Conservation (phyloP, 2,329 filamentous ascomycete genomes). For the Pseudopithomyces chartarum region DNA sequence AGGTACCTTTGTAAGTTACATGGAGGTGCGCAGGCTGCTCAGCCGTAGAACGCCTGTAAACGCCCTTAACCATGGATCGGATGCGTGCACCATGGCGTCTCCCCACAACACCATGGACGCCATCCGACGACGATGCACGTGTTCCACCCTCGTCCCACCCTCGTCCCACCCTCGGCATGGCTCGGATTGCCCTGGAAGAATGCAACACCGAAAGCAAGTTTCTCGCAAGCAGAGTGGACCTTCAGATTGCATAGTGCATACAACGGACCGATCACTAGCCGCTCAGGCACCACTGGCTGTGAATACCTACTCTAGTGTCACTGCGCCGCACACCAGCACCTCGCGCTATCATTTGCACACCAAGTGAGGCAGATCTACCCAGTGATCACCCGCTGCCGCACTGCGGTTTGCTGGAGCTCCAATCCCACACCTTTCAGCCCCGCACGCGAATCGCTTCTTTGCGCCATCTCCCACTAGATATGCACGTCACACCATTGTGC, state of each 20-base stretch:
- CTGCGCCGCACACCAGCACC: background rate
- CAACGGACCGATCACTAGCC: background rate
- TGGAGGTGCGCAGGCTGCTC: too few relatives aligned
- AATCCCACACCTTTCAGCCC: constrained; percentile 10
- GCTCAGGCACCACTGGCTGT: background rate
- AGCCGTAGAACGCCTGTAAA: too few relatives aligned
- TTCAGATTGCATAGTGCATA: background rate
- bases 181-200: background rate
- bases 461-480: constrained; percentile 37
- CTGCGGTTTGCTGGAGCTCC: constrained; percentile 20
- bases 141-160: background rate
- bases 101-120: background rate
- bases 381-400: background rate
- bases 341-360: background rate
- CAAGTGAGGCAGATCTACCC: background rate
- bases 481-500: constrained; percentile 43
- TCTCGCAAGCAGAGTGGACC: background rate
- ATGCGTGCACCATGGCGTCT: too few relatives aligned
- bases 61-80: too few relatives aligned
- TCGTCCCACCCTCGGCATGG: background rate
- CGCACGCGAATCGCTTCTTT: constrained; percentile 33
- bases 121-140: background rate
- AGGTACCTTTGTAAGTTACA: too few relatives aligned
- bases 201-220: background rate
- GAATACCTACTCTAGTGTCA: background rate